These are phyloP conservation scores for Allantophomopsis lycopodina DNA, from an alignment of 2,329 filamentous ascomycete genomes.

Conservation along the genomic window DNA sequence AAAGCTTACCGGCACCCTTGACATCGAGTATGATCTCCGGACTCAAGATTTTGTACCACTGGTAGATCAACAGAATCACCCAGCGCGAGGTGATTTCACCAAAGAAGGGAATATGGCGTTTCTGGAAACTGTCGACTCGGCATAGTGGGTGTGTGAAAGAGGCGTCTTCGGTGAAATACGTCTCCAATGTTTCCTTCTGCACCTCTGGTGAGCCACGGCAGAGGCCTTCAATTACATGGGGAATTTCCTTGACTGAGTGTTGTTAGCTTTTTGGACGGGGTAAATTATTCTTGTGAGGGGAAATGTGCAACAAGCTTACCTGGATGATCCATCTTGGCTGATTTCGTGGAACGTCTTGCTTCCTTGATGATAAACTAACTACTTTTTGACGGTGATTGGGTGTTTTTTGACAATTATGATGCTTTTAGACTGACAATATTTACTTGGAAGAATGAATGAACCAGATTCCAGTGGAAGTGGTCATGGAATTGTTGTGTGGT, in stretches of 20 bases:
- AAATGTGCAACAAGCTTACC: too few relatives aligned
- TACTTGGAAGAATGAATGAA: too few relatives aligned
- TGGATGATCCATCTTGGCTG: too few relatives aligned
- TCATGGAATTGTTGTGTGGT: too few relatives aligned
- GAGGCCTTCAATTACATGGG: slow-evolving; percentile 51
- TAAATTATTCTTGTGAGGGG: too few relatives aligned
- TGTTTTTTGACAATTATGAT: too few relatives aligned
- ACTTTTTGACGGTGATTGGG: too few relatives aligned
- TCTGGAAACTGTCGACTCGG: slow-evolving; percentile 42
- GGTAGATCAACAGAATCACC: slow-evolving; percentile 56
- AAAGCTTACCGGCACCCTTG: slow-evolving; percentile 35
- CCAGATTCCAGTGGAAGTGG: too few relatives aligned
- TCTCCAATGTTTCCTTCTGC: slow-evolving; percentile 50
- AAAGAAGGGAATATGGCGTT: slow-evolving; percentile 25
- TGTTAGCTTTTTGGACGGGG: neutral
- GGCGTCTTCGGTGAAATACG: slow-evolving; percentile 61
- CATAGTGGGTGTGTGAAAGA: slow-evolving; percentile 71
- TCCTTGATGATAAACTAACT: too few relatives aligned
- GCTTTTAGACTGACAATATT: too few relatives aligned
- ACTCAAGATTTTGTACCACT: slow-evolving; percentile 75
- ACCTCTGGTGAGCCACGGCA: slow-evolving; percentile 51
- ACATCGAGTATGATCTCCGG: slow-evolving; percentile 58
- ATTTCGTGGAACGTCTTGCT: too few relatives aligned
- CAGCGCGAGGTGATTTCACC: slow-evolving; percentile 44
- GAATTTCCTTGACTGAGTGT: slow-evolving; percentile 40